Conservation (phyloP, 163 green algal genomes). For the Chlamydomonas reinhardtii region DNA sequence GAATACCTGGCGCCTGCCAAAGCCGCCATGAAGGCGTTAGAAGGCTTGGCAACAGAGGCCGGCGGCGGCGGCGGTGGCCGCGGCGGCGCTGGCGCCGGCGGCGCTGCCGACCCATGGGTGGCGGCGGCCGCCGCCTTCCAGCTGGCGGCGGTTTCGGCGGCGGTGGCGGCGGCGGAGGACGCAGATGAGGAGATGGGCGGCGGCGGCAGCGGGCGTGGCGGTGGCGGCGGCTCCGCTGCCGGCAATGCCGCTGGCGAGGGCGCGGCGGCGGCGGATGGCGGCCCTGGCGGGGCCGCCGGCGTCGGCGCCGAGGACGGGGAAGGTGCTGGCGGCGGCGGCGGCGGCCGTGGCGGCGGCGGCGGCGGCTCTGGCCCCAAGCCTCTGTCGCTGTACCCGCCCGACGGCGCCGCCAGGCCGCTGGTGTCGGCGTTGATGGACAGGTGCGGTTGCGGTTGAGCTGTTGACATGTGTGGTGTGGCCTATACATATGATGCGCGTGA, state of each 20-base stretch:
- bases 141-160: constrained; percentile 1
- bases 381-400: constrained; percentile 16
- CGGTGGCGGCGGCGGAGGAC: constrained; percentile 19
- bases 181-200: background rate
- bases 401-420: constrained; percentile 19
- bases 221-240: background rate
- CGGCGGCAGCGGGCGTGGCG: background rate
- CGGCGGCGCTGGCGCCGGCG: background rate
- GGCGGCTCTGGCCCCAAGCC: background rate
- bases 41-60: background rate
- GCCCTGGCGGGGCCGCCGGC: background rate
- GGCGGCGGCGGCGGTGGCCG: background rate
- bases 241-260: background rate
- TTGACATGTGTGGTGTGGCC: no score
- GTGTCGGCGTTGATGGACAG: constrained; percentile 22
- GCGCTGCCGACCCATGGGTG: constrained; percentile 21
- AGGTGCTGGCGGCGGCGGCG: background rate
- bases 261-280: background rate
- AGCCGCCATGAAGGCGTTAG: background rate
- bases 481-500: no score
- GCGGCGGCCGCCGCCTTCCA: constrained; percentile 28
- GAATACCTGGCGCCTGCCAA: constrained; percentile 29
- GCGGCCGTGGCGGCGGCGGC: background rate
- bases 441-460: background rate
- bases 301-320: background rate